Evolutionary conservation across 169 alveolate genomes (phyloP).

Genomic region (Plasmodium gonderi): DNA sequence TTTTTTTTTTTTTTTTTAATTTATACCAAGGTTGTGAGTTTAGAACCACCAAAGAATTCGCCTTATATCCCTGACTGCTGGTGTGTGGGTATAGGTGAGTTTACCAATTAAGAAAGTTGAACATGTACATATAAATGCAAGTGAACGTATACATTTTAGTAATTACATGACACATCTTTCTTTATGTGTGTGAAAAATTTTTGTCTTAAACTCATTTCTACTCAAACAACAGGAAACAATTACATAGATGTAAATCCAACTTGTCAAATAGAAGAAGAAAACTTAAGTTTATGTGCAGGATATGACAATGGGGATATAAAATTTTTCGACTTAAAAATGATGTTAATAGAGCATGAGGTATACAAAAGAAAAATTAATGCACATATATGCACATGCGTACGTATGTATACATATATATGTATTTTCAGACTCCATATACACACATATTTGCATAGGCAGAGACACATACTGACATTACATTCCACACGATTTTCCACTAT

Average conservation of each 20-base stretch:
- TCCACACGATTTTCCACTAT: neutral
- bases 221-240: slow-evolving; percentile 25
- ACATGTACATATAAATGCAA: neutral
- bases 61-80: slow-evolving; percentile 92
- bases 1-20: slow-evolving; percentile 71
- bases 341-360: slow-evolving; percentile 59
- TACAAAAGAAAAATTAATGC: neutral
- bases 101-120: neutral
- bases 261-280: slow-evolving; percentile 87
- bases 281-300: slow-evolving; percentile 89
- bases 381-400: neutral
- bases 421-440: no score
- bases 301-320: slow-evolving; percentile 94
- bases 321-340: slow-evolving; percentile 86
- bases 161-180: neutral
- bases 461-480: no score
- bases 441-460: no score
- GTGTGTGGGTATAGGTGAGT: slow-evolving; percentile 91
- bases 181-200: neutral
- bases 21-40: slow-evolving; percentile 81
- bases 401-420: neutral
- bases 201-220: neutral
- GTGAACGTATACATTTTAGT: neutral
- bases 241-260: slow-evolving; percentile 43
- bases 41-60: slow-evolving; percentile 89